phyloP scores from a whole-genome alignment of 176 grass and related monocot genomes.

The Calamus simplicifolius region DNA sequence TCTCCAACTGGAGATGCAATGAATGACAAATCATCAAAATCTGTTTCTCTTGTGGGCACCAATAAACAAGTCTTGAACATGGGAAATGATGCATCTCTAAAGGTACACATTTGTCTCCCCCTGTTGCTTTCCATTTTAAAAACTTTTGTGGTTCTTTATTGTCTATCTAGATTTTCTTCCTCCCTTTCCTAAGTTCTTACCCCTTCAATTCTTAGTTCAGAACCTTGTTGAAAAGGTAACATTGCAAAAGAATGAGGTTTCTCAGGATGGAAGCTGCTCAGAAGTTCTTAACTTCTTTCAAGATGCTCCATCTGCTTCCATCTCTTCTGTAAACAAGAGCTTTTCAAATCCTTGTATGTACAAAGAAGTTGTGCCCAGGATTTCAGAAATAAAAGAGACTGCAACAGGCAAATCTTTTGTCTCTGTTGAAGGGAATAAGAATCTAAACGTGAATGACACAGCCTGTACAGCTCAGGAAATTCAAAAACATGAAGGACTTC shows the following conservation, averaged over 20 bases:
- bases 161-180: slow-evolving; percentile 8
- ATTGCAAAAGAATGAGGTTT: slow-evolving; percentile 40
- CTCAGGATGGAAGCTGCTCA: slow-evolving; percentile 54
- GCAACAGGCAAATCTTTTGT: slow-evolving; percentile 30
- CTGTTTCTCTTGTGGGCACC: slow-evolving; percentile 25
- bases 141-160: slow-evolving; percentile 3
- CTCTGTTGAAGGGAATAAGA: slow-evolving; percentile 20
- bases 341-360: slow-evolving; percentile 38
- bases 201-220: slow-evolving; percentile 27
- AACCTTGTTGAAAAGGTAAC: slow-evolving; percentile 39
- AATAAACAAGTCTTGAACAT: slow-evolving; percentile 27
- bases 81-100: slow-evolving; percentile 26
- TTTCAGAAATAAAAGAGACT: slow-evolving; percentile 30
- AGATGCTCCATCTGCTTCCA: slow-evolving; percentile 55
- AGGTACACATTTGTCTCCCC: slow-evolving; percentile 39
- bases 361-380: slow-evolving; percentile 22
- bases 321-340: slow-evolving; percentile 72
- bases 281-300: slow-evolving; percentile 73
- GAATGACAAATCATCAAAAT: slow-evolving; percentile 42
- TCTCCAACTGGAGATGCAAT: slow-evolving; percentile 22
- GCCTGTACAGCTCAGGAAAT: slow-evolving; percentile 27
- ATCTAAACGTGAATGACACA: slow-evolving; percentile 18
- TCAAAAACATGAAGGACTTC: slow-evolving; percentile 23
- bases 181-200: neutral
- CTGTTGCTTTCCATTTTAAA: neutral